phyloP scores from a whole-genome alignment of 176 grass and related monocot species.

The Carex scoparia region DNA sequence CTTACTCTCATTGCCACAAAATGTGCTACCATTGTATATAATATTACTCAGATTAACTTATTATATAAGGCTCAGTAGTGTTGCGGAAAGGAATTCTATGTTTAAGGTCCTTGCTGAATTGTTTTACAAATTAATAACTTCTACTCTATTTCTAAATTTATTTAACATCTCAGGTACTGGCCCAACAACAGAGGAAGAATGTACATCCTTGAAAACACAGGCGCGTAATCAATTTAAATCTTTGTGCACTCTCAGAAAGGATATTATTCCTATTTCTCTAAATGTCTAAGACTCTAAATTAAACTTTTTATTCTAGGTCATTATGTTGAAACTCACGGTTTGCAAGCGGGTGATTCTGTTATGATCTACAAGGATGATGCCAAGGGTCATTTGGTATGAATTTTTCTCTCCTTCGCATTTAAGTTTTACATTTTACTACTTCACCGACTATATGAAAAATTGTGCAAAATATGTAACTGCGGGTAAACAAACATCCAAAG shows the following conservation, averaged over 20 bases:
- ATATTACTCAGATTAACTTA: not conserved
- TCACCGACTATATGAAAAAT: not conserved
- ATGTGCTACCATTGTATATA: not conserved
- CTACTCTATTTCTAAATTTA: constrained; percentile 19
- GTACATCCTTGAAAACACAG: constrained; percentile 97
- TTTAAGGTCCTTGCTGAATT: not conserved
- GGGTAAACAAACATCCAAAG: not conserved
- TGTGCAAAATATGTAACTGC: not conserved
- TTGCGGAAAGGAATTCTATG: not conserved
- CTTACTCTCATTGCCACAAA: not conserved
- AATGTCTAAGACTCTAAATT: not conserved
- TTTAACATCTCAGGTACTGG: constrained; percentile 60
- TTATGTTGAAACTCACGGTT: constrained; percentile 64
- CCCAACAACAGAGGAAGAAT: constrained; percentile 97
- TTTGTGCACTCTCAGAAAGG: not conserved
- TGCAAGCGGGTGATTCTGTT: constrained; percentile 76
- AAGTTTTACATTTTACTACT: not conserved
- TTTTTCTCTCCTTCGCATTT: not conserved
- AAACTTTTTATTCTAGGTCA: constrained; percentile 43
- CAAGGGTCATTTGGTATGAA: constrained; percentile 63
- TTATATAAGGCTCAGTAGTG: not conserved
- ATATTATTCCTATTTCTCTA: not conserved
- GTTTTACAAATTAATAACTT: constrained; percentile 2
- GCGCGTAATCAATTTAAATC: constrained; percentile 25
- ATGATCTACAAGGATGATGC: constrained; percentile 90